Conservation (phyloP, 257 asterid species). For the Prunella vulgaris region DNA sequence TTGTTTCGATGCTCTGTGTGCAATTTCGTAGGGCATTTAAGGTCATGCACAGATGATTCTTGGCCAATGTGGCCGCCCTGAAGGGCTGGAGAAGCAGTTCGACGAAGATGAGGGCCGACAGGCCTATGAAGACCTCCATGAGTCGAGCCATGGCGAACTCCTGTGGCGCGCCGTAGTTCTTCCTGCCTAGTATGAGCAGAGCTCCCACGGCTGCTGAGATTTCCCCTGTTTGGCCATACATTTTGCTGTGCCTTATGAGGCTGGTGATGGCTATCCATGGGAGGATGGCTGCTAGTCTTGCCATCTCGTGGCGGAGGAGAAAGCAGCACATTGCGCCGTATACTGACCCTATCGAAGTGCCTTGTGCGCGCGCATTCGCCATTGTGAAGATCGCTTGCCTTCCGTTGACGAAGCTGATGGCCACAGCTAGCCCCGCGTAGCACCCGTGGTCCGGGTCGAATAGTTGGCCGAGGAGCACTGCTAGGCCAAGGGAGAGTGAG, state of each 20-base stretch:
- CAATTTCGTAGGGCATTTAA: conserved; percentile 34
- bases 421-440: conserved; percentile 75
- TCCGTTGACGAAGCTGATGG: conserved; percentile 54
- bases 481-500: conserved; percentile 54
- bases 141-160: conserved; percentile 59
- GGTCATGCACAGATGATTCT: conserved; percentile 28
- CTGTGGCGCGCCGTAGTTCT: conserved; percentile 45
- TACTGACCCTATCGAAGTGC: conserved; percentile 73
- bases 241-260: conserved; percentile 48
- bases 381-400: conserved; percentile 53
- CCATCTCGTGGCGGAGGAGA: conserved; percentile 31
- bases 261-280: conserved; percentile 62
- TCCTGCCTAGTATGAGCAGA: conserved; percentile 55
- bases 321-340: conserved; percentile 62
- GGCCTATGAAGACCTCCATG: conserved; percentile 50
- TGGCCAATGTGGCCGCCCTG: conserved; percentile 59
- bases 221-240: conserved; percentile 69
- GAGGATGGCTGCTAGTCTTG: conserved; percentile 50
- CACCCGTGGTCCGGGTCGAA: conserved; percentile 48
- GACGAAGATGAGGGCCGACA: conserved; percentile 34
- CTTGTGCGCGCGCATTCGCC: conserved; percentile 71
- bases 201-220: conserved; percentile 68
- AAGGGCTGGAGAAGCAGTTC: conserved; percentile 57
- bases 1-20: conserved; percentile 14
- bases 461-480: conserved; percentile 45